phyloP scores from a whole-genome alignment of 129 eudicot species.

The Dittrichia graveolens region DNA sequence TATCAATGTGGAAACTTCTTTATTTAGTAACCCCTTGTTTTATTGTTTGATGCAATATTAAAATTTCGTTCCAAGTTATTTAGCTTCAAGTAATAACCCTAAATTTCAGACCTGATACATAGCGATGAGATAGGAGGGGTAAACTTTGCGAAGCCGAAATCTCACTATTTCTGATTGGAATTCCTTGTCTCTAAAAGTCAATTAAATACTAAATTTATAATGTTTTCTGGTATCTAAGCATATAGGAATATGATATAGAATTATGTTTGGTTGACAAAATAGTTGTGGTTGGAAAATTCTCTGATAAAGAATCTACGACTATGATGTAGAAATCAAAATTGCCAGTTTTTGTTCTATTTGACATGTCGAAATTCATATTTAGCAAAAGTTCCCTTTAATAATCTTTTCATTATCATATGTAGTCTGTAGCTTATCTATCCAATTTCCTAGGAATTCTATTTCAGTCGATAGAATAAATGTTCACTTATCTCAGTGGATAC shows the following conservation, averaged over 20 bases:
- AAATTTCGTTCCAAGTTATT: background rate
- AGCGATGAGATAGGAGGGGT: background rate
- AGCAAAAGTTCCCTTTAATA: background rate
- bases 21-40: background rate
- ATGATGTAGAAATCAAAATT: background rate
- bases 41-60: conserved; percentile 7
- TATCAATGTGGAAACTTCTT: conserved; percentile 4
- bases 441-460: background rate
- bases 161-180: conserved; percentile 6
- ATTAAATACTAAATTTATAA: conserved; percentile 10
- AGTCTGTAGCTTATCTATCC: conserved; percentile 18
- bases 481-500: background rate
- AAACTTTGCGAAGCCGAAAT: background rate
- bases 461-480: background rate
- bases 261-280: background rate
- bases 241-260: background rate
- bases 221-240: background rate
- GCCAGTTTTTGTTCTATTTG: background rate
- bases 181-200: background rate
- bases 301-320: conserved; percentile 17
- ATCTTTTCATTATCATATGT: conserved; percentile 10
- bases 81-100: background rate
- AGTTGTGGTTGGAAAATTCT: background rate
- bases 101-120: background rate
- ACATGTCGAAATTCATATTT: background rate